Conservation (phyloP, 1,284 basidiomycete genomes). For the Naganishia sp. region DNA sequence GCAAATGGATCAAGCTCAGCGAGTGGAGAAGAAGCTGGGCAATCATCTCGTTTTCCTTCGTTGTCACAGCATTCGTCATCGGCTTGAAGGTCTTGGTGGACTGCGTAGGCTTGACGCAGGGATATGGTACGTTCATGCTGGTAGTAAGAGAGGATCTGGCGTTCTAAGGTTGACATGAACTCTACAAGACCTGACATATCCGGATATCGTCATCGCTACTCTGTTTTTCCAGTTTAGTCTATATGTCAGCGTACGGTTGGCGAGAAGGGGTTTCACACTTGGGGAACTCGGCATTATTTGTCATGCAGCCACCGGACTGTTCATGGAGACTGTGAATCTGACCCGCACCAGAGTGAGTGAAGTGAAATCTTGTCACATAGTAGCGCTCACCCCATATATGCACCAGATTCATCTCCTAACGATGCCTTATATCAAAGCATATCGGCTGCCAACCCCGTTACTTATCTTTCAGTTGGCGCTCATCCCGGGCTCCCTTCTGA, state of each 20-base stretch:
- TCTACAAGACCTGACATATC: slow-evolving; percentile 67
- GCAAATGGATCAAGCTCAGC: slow-evolving; percentile 49
- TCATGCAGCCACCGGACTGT: slow-evolving; percentile 81
- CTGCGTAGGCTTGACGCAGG: slow-evolving; percentile 12
- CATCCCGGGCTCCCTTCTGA: slow-evolving; percentile 86
- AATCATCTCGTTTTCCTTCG: slow-evolving; percentile 50
- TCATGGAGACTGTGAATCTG: slow-evolving; percentile 79
- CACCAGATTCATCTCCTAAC: slow-evolving; percentile 69
- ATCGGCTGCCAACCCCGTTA: slow-evolving; percentile 87
- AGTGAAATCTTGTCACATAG: too few species aligned
- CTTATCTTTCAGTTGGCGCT: slow-evolving; percentile 90
- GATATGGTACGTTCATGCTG: slow-evolving; percentile 43
- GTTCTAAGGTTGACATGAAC: neutral
- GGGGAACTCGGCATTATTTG: slow-evolving; percentile 89
- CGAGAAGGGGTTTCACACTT: slow-evolving; percentile 88
- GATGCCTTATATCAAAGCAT: slow-evolving; percentile 88
- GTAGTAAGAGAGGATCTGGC: neutral
- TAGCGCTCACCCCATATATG: slow-evolving; percentile 44
- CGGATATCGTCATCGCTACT: slow-evolving; percentile 74
- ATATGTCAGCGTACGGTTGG: slow-evolving; percentile 84
- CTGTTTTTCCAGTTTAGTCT: slow-evolving; percentile 88
- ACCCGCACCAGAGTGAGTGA: slow-evolving; percentile 71
- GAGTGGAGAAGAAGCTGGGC: slow-evolving; percentile 51
- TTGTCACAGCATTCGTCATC: slow-evolving; percentile 49
- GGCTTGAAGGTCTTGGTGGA: slow-evolving; percentile 49